Evolutionary conservation across 805 yeast species (phyloP).

Genomic region (Diddensiella caesifluorescens): DNA sequence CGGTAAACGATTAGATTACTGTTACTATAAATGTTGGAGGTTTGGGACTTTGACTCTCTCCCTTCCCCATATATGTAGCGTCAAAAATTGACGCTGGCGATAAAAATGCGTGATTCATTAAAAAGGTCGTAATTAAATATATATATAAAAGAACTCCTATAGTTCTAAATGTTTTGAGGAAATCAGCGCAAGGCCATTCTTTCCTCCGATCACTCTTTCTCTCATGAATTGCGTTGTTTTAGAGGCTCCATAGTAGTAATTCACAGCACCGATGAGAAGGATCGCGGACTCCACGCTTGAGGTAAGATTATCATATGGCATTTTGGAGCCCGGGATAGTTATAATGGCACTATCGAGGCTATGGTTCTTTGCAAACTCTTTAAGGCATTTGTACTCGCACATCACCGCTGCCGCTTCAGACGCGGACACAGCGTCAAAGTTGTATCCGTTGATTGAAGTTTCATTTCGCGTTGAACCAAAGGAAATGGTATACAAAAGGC

Average conservation of each 20-base stretch:
- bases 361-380: slow-evolving; percentile 6
- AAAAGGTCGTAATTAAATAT: not conserved
- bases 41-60: too few species aligned
- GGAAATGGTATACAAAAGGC: slow-evolving; percentile 5
- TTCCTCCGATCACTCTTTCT: slow-evolving; percentile 6
- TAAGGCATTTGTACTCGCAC: not conserved
- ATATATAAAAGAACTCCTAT: not conserved
- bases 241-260: slow-evolving; percentile 7
- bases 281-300: slow-evolving; percentile 5
- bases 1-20: not conserved
- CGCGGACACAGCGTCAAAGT: not conserved
- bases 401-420: not conserved
- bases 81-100: too few species aligned
- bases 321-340: not conserved
- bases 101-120: too few species aligned
- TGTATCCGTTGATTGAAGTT: not conserved
- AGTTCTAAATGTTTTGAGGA: not conserved
- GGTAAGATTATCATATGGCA: not conserved
- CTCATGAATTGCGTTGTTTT: slow-evolving; percentile 5
- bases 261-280: slow-evolving; percentile 12
- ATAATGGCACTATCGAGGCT: slow-evolving; percentile 6
- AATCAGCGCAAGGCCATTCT: slow-evolving; percentile 3
- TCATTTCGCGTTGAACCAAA: not conserved
- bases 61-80: too few species aligned
- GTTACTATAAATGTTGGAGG: not conserved